Conservation (phyloP, 371 early-diverging fungal species). For the Actinomortierella ambigua region DNA sequence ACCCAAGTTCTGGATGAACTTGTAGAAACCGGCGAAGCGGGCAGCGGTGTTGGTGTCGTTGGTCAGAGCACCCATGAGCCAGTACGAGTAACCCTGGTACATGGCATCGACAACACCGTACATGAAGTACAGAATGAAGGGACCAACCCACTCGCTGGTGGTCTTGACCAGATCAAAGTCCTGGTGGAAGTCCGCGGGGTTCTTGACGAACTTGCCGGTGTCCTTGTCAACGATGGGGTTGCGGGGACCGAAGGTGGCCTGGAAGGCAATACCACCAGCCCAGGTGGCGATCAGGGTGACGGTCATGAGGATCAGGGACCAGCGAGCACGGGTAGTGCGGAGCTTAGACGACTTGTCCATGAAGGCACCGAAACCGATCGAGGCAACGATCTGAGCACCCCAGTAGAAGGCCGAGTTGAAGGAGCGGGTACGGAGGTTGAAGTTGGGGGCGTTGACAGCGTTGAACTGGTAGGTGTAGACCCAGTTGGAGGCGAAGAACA, state of each 20-base stretch:
- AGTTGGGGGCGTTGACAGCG: conserved; percentile 57
- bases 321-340: conserved; percentile 58
- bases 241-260: conserved; percentile 51
- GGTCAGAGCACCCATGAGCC: conserved; percentile 79
- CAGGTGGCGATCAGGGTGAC: conserved; percentile 59
- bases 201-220: conserved; percentile 17
- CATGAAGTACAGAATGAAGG: conserved; percentile 66
- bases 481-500: conserved; percentile 79
- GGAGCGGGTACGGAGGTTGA: conserved; percentile 62
- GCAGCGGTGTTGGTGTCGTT: conserved; percentile 71
- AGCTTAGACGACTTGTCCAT: conserved; percentile 54
- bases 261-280: conserved; percentile 66
- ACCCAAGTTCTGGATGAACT: conserved; percentile 46
- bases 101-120: conserved; percentile 74
- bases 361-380: conserved; percentile 57
- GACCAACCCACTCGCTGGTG: conserved; percentile 53
- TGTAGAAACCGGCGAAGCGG: conserved; percentile 66
- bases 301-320: conserved; percentile 54
- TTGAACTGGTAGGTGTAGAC: conserved; percentile 77
- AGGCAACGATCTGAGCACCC: conserved; percentile 70
- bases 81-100: conserved; percentile 75
- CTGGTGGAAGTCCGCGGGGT: conserved; percentile 30
- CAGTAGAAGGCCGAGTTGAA: conserved; percentile 77
- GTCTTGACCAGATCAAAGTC: conserved; percentile 43
- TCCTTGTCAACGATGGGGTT: not conserved